Percentiles rank a stretch among this genome's conserved stretches.
These are phyloP conservation scores for Krasilnikovozyma curviuscula DNA, from an alignment of 768 basidiomycete genomes.

Conservation along the genomic window DNA sequence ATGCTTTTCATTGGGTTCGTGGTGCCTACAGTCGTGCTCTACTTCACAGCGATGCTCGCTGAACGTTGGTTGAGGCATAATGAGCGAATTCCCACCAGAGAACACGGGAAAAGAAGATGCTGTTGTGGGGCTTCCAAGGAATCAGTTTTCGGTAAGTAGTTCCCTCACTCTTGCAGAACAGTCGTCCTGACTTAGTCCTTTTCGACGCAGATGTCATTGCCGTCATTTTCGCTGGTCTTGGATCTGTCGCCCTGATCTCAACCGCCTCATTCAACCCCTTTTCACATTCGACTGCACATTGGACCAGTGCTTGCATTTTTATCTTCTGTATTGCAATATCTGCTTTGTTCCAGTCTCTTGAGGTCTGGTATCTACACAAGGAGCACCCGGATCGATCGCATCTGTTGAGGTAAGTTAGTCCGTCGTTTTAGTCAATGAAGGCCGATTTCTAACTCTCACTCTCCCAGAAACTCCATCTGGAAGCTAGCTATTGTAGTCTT, in stretches of 20 bases:
- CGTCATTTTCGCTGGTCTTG: conserved; percentile 25
- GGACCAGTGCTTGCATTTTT: conserved; percentile 22
- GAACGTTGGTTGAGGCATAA: conserved; percentile 29
- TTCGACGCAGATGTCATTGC: conserved; percentile 26
- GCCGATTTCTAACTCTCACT: neutral
- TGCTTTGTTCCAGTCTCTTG: conserved; percentile 24
- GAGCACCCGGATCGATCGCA: conserved; percentile 26
- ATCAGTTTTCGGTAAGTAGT: too few species aligned
- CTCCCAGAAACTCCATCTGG: conserved; percentile 23
- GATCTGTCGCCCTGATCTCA: conserved; percentile 23
- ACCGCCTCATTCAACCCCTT: conserved; percentile 15
- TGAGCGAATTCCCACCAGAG: conserved; percentile 23
- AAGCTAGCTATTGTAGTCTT: conserved; percentile 25
- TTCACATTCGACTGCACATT: conserved; percentile 22
- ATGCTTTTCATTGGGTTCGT: too few species aligned
- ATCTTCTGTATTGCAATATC: conserved; percentile 27
- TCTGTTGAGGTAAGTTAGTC: conserved; percentile 9
- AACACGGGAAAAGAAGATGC: neutral
- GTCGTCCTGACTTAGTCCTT: too few species aligned
- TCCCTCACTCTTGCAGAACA: too few species aligned
- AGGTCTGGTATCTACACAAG: conserved; percentile 22
- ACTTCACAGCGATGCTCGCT: too few species aligned
- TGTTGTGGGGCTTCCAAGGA: neutral
- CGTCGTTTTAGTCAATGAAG: neutral
- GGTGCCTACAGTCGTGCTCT: too few species aligned